Conservation (phyloP, 2,329 filamentous ascomycete species). For the Pleurostoma richardsiae region DNA sequence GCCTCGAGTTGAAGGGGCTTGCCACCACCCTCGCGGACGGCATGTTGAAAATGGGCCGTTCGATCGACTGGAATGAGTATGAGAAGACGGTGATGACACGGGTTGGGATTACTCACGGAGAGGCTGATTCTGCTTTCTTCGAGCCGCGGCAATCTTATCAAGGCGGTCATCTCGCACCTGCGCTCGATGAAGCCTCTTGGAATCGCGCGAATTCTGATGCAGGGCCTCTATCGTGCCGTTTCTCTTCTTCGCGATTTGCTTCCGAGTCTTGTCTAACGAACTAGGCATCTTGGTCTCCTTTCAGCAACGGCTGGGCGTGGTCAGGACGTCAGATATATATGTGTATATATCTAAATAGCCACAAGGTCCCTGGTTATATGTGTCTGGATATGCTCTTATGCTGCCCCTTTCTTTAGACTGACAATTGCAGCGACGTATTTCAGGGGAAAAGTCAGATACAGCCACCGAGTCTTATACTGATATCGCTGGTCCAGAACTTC, state of each 20-base stretch:
- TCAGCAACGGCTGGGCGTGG: not conserved
- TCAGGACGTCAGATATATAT: not conserved
- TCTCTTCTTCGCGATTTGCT: slow-evolving; percentile 86
- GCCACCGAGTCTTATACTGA: no score
- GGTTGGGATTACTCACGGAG: slow-evolving; percentile 48
- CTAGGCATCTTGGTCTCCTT: slow-evolving; percentile 59
- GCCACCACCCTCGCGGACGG: slow-evolving; percentile 45
- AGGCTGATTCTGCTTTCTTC: slow-evolving; percentile 69
- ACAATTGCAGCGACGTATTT: no score
- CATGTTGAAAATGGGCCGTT: slow-evolving; percentile 67
- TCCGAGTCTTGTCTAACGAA: slow-evolving; percentile 76
- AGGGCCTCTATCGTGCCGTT: slow-evolving; percentile 67
- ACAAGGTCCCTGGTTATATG: no score
- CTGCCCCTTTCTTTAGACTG: no score
- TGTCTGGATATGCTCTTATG: no score
- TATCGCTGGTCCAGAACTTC: no score
- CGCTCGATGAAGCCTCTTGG: slow-evolving; percentile 73
- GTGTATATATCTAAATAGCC: no score
- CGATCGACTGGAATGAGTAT: slow-evolving; percentile 50
- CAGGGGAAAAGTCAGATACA: no score
- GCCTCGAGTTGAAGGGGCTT: slow-evolving; percentile 47
- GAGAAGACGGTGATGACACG: not conserved
- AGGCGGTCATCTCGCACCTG: slow-evolving; percentile 78
- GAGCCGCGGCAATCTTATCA: slow-evolving; percentile 62
- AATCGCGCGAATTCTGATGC: slow-evolving; percentile 86